Conservation (phyloP, 2,329 filamentous ascomycete genomes). For the Lasiodiplodia hormozganensis region DNA sequence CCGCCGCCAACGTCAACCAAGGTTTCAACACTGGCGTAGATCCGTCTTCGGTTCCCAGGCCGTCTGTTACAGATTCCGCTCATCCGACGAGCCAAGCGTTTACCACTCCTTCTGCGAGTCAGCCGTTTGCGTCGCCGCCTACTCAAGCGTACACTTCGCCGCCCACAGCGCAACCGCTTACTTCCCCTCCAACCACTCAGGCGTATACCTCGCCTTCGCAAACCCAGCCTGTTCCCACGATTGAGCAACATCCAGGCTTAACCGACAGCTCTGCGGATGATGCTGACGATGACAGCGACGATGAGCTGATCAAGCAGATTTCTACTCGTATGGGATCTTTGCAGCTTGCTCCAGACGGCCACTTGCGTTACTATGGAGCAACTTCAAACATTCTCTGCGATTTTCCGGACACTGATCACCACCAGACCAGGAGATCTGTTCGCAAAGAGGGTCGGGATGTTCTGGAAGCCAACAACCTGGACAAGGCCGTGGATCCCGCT, state of each 20-base stretch:
- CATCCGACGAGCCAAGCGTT: constrained; percentile 15
- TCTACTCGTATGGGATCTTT: constrained; percentile 28
- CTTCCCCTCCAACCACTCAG: constrained; percentile 22
- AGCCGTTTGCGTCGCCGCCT: constrained; percentile 11
- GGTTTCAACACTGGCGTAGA: constrained; percentile 23
- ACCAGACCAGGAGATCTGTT: constrained; percentile 16
- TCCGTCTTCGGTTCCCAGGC: constrained; percentile 16
- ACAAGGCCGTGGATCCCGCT: constrained; percentile 48
- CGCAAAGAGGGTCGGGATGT: constrained; percentile 28
- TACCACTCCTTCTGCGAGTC: constrained; percentile 12
- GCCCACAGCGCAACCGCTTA: not conserved
- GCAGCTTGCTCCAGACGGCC: constrained; percentile 28
- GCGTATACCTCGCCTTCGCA: constrained; percentile 14
- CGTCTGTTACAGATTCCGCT: constrained; percentile 9
- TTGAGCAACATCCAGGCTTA: constrained; percentile 20
- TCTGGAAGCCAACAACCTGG: constrained; percentile 51
- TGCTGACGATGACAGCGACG: constrained; percentile 29
- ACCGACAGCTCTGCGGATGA: constrained; percentile 26
- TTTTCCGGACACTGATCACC: constrained; percentile 29
- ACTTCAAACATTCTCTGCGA: constrained; percentile 29
- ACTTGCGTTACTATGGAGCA: constrained; percentile 28
- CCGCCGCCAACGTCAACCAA: constrained; percentile 7
- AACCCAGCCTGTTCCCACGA: constrained; percentile 14
- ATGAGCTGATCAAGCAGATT: constrained; percentile 29
- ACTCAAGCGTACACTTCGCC: constrained; percentile 23